Evolutionary conservation across 345 rosid species (phyloP).

Genomic region (Aegle marmelos): DNA sequence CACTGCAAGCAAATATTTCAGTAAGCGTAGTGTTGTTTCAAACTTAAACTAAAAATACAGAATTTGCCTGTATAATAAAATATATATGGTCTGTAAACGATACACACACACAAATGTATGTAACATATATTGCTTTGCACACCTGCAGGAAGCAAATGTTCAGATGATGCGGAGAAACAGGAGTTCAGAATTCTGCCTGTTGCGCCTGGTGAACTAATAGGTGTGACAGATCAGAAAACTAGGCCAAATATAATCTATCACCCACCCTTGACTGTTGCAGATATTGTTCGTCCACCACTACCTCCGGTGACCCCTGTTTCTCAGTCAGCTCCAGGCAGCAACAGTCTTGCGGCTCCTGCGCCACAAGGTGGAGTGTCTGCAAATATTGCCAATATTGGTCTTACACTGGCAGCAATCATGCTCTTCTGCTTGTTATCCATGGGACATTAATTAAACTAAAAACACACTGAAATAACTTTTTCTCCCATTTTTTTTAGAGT

Average conservation of each 20-base stretch:
- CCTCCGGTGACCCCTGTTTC: slow-evolving; percentile 47
- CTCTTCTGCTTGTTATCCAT: slow-evolving; percentile 27
- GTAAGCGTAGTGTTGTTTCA: slow-evolving; percentile 34
- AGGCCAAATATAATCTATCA: slow-evolving; percentile 42
- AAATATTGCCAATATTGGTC: slow-evolving; percentile 28
- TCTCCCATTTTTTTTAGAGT: too few relatives aligned
- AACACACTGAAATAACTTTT: too few relatives aligned
- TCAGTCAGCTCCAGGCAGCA: slow-evolving; percentile 5
- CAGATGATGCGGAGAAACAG: slow-evolving; percentile 30
- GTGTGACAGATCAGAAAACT: slow-evolving; percentile 17
- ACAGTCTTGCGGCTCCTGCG: slow-evolving; percentile 18
- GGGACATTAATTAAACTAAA: neutral
- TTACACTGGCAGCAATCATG: slow-evolving; percentile 32
- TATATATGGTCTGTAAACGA: neutral
- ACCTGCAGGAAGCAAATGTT: slow-evolving; percentile 62
- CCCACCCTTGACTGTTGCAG: slow-evolving; percentile 46
- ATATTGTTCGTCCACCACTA: slow-evolving; percentile 76
- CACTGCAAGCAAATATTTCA: slow-evolving; percentile 65
- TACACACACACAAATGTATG: neutral
- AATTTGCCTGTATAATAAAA: neutral
- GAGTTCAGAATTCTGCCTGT: slow-evolving; percentile 46
- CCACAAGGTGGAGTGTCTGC: slow-evolving; percentile 23
- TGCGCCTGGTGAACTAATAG: slow-evolving; percentile 43
- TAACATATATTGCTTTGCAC: neutral
- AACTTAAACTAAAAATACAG: neutral